Percentiles rank a stretch among this genome's conserved stretches.
Conservation (phyloP, 2,329 filamentous ascomycete genomes). For the Fonsecaea nubica region DNA sequence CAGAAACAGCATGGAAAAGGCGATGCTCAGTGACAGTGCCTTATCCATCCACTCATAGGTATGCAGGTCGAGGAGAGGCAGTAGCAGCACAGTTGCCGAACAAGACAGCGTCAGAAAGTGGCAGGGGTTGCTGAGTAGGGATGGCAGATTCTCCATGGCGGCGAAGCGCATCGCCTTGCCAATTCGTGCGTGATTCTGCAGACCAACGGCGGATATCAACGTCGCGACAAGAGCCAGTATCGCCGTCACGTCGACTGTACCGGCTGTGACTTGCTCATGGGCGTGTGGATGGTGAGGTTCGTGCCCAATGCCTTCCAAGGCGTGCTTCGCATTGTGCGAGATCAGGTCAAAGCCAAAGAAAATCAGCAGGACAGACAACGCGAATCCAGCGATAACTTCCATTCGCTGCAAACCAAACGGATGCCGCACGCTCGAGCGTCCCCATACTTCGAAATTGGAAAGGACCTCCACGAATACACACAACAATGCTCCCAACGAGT, state of each 20-base stretch:
- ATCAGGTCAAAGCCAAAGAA: slow-evolving; percentile 97
- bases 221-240: slow-evolving; percentile 83
- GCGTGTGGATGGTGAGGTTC: slow-evolving; percentile 73
- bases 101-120: slow-evolving; percentile 93
- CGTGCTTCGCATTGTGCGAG: slow-evolving; percentile 89
- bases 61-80: slow-evolving; percentile 81
- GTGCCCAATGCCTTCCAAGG: slow-evolving; percentile 77
- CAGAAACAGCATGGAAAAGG: slow-evolving; percentile 85
- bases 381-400: slow-evolving; percentile 93
- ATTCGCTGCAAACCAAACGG: slow-evolving; percentile 90
- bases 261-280: slow-evolving; percentile 72
- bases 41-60: slow-evolving; percentile 85
- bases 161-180: slow-evolving; percentile 88
- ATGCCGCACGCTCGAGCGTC: slow-evolving; percentile 86
- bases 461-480: slow-evolving; percentile 93
- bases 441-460: slow-evolving; percentile 97
- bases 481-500: slow-evolving; percentile 87
- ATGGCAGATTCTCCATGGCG: slow-evolving; percentile 80
- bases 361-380: slow-evolving; percentile 93
- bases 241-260: slow-evolving; percentile 80
- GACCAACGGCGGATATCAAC: slow-evolving; percentile 80
- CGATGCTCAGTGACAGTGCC: slow-evolving; percentile 78
- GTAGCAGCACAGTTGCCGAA: slow-evolving; percentile 76
- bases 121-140: slow-evolving; percentile 89
- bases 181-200: slow-evolving; percentile 91